A percentile compares a stretch with the other conserved stretches of the same genome.
Conservation (phyloP, 1,284 basidiomycete genomes). For the Pseudozyma tsukubaensis region DNA sequence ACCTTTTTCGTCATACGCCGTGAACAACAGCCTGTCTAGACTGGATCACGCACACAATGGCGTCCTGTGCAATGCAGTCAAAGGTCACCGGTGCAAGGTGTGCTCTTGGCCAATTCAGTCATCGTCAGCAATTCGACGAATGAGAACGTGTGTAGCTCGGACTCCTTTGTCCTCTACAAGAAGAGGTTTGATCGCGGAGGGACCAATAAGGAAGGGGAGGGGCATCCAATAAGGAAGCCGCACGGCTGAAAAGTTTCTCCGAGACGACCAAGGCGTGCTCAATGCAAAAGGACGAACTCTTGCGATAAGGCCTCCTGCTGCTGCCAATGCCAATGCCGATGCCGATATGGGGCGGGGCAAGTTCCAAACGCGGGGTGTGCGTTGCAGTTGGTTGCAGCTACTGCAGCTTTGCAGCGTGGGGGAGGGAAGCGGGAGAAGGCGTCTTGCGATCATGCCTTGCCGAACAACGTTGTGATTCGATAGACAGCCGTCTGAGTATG, state of each 20-base stretch:
- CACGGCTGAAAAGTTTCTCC: constrained; percentile 9
- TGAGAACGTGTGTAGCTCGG: no score
- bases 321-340: constrained; percentile 8
- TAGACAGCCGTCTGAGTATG: constrained; percentile 5
- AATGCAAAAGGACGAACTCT: constrained; percentile 9
- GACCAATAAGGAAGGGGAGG: background rate
- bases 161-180: no score
- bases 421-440: background rate
- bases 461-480: background rate
- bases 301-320: constrained; percentile 6
- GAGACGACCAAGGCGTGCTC: no score
- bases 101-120: no score
- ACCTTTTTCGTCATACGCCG: no score
- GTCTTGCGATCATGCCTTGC: background rate
- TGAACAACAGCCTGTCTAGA: no score
- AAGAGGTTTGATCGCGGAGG: background rate
- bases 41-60: no score
- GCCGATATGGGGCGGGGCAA: constrained; percentile 10
- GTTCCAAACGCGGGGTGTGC: constrained; percentile 20
- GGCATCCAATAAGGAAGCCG: constrained; percentile 7
- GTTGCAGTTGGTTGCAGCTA: no score
- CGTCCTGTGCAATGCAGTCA: no score
- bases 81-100: no score
- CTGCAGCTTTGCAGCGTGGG: constrained; percentile 12
- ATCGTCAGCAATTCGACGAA: no score